Percentiles rank a stretch among this genome's conserved stretches.
Conservation (phyloP, 331 rosid species). For the Cydonia oblonga region DNA sequence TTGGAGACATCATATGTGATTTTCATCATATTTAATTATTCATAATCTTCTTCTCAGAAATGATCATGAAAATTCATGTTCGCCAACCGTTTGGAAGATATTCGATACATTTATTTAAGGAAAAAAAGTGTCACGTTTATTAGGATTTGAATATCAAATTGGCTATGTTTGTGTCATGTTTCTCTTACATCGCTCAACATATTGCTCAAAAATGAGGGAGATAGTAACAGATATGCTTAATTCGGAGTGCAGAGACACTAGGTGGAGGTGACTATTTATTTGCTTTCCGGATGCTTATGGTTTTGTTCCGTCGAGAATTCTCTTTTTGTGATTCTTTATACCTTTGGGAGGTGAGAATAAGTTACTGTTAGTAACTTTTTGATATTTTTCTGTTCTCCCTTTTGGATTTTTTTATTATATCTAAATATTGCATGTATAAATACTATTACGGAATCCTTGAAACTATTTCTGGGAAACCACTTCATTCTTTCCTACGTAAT, state of each 20-base stretch:
- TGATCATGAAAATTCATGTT: background rate
- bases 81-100: background rate
- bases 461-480: background rate
- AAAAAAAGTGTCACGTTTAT: background rate
- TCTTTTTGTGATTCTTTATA: conserved; percentile 93
- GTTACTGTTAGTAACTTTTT: conserved; percentile 1
- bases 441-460: background rate
- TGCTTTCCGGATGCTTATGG: conserved; percentile 99
- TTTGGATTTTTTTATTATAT: background rate
- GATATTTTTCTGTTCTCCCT: background rate
- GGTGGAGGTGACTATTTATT: conserved; percentile 97
- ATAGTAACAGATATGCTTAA: conserved; percentile 14
- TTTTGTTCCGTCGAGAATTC: conserved; percentile 92
- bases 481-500: background rate
- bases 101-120: background rate
- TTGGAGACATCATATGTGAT: background rate
- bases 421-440: background rate
- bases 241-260: conserved; percentile 64
- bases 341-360: conserved; percentile 87
- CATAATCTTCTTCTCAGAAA: background rate
- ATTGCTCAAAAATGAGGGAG: background rate
- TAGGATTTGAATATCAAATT: background rate
- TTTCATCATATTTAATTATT: background rate
- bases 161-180: background rate
- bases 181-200: conserved; percentile 6